These are phyloP conservation scores for Gautieria morchelliformis DNA, from an alignment of 768 basidiomycete species.

Conservation along the genomic window DNA sequence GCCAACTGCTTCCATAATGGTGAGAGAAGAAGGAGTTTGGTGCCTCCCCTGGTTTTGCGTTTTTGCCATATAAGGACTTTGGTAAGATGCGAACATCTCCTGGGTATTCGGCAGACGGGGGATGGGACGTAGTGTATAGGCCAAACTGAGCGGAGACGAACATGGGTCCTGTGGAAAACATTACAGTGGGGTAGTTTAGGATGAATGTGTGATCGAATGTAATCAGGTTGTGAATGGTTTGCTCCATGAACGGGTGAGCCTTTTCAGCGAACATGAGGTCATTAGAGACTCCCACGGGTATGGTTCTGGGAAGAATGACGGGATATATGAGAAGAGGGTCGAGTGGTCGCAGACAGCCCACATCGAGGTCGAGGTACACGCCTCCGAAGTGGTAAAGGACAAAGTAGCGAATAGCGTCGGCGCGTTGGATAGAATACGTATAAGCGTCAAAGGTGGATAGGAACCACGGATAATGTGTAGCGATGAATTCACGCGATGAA, in stretches of 20 bases:
- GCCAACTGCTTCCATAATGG: slow-evolving; percentile 97
- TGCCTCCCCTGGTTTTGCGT: slow-evolving; percentile 71
- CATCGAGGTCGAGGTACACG: slow-evolving; percentile 92
- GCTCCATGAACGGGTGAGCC: slow-evolving; percentile 79
- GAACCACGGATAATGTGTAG: slow-evolving; percentile 83
- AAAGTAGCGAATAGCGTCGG: slow-evolving; percentile 97
- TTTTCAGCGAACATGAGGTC: slow-evolving; percentile 92
- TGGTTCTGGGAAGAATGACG: slow-evolving; percentile 88
- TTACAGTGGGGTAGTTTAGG: slow-evolving; percentile 97
- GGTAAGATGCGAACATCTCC: slow-evolving; percentile 83
- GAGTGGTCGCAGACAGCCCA: slow-evolving; percentile 80
- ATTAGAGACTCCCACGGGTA: slow-evolving; percentile 95
- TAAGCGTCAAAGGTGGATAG: slow-evolving; percentile 90
- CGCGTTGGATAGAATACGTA: slow-evolving; percentile 86
- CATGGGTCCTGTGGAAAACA: slow-evolving; percentile 99
- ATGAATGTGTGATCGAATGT: slow-evolving; percentile 92
- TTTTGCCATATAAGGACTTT: slow-evolving; percentile 97
- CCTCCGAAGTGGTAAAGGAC: slow-evolving; percentile 93
- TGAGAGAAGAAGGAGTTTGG: slow-evolving; percentile 95
- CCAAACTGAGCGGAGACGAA: slow-evolving; percentile 93
- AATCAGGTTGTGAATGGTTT: slow-evolving; percentile 85
- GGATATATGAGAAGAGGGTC: slow-evolving; percentile 82
- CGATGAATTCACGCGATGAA: slow-evolving; percentile 81
- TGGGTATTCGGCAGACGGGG: slow-evolving; percentile 40
- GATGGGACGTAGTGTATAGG: slow-evolving; percentile 65